Evolutionary conservation across 129 eudicot genomes (phyloP).

Genomic region (Chrysanthemum makinoi): DNA sequence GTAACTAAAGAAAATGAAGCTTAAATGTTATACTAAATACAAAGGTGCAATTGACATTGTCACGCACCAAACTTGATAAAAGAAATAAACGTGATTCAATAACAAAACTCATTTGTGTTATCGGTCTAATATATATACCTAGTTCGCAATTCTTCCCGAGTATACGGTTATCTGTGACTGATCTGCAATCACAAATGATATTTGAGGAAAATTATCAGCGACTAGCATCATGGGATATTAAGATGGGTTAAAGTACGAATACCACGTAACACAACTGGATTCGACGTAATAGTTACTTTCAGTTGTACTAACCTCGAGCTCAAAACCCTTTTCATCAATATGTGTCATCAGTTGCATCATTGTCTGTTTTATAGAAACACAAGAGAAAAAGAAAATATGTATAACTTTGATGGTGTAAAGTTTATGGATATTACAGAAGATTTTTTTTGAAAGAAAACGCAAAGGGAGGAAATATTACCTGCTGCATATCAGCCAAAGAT

Average conservation of each 20-base stretch:
- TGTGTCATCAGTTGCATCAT: slow-evolving; percentile 80
- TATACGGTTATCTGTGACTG: slow-evolving; percentile 79
- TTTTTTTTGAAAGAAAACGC: neutral
- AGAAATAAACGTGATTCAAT: slow-evolving; percentile 3
- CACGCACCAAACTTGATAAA: slow-evolving; percentile 8
- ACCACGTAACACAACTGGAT: slow-evolving; percentile 12
- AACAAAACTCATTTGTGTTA: slow-evolving; percentile 2
- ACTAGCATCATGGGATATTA: slow-evolving; percentile 12
- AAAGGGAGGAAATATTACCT: slow-evolving; percentile 40
- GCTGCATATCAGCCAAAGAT: slow-evolving; percentile 89
- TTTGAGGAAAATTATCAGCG: slow-evolving; percentile 4
- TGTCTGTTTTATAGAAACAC: slow-evolving; percentile 51
- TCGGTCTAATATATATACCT: slow-evolving; percentile 41
- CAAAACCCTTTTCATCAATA: slow-evolving; percentile 84
- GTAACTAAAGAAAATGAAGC: neutral
- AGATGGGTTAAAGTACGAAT: slow-evolving; percentile 5
- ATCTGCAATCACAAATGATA: slow-evolving; percentile 46
- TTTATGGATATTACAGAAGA: neutral
- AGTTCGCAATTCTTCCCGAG: slow-evolving; percentile 90
- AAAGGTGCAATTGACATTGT: neutral
- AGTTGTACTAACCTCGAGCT: slow-evolving; percentile 70
- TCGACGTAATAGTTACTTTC: neutral
- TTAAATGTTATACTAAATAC: neutral
- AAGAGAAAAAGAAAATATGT: slow-evolving; percentile 14
- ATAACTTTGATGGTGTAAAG: neutral